Base-by-base conservation (phyloP, 768 basidiomycete genomes). In the Lentinula sp. region DNA sequence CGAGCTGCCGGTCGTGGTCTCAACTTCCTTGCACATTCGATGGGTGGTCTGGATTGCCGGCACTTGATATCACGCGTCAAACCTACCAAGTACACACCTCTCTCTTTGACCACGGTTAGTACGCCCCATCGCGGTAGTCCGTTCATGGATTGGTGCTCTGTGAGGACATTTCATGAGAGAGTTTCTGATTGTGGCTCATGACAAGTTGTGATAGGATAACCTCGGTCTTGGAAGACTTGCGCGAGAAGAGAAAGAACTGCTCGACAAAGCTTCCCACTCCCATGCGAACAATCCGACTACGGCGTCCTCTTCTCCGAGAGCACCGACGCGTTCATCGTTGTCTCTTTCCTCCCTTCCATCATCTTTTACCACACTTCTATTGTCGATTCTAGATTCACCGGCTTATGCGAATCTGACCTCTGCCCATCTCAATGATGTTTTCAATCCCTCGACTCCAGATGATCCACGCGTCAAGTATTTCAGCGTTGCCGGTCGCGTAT, bases 101-200 rank as follows among this genome's bases (percentile, higher is more conserved):
- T 94, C 34, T 95, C 93, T 6, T 76, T 99, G 61, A 98, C 91
- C 1, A 91, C 87, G 21, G 83, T 99, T 65, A 86, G 88, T 28
- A 98, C 97, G 0, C 97, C 97, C 15, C 97, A 99, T 71, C 84
- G 93, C 16, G 96, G 97, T 37, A 93, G 91, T 66, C 95, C 96
- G 1, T 98, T 99, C 73, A 99, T 99, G 97, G 93, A 97, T 71
- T 99, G 97, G 97, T 98, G 96, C 76, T 81, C 85, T 53, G 92
- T 91, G 68, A 68, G 89, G 28, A 31, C 48, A 60, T 34, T 42
- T 16, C 4, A 16, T 31, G 50, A 45, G n/a, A 60, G 28, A 40
- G 37, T 52, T 42, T 10, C 16, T 13, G 9, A 61, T 57, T 53
- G 3, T 61, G 31, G 54, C 42, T 59, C 40, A 62, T 59, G 59